These are phyloP conservation scores for Bipolaris bicolor DNA, from an alignment of 2,329 filamentous ascomycete genomes.

Conservation along the genomic window DNA sequence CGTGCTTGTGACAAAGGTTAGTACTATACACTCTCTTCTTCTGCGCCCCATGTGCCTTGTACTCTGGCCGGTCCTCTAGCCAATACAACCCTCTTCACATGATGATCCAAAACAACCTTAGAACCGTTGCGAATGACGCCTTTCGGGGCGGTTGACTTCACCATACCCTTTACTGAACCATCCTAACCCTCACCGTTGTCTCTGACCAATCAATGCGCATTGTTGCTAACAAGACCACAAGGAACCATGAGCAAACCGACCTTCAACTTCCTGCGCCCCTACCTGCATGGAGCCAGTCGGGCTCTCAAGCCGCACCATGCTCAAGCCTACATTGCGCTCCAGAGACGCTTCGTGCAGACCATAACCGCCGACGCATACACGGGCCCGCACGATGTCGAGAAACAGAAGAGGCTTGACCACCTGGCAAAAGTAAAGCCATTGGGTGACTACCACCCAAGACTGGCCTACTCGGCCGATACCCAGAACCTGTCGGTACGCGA, in stretches of 20 bases:
- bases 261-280: slow-evolving; percentile 63
- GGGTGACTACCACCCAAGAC: slow-evolving; percentile 63
- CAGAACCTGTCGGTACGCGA: slow-evolving; percentile 33
- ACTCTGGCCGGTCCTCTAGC: not conserved
- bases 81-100: slow-evolving; percentile 17
- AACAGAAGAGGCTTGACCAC: slow-evolving; percentile 62
- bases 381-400: slow-evolving; percentile 52
- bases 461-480: slow-evolving; percentile 28
- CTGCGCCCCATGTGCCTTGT: not conserved
- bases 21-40: not conserved
- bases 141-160: slow-evolving; percentile 59
- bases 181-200: not conserved
- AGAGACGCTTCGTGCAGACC: slow-evolving; percentile 38
- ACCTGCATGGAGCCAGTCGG: slow-evolving; percentile 54
- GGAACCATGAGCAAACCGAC: slow-evolving; percentile 54
- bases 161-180: slow-evolving; percentile 46
- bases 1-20: slow-evolving; percentile 11
- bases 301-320: slow-evolving; percentile 53
- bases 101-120: slow-evolving; percentile 50
- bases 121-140: slow-evolving; percentile 74
- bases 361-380: slow-evolving; percentile 30
- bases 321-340: slow-evolving; percentile 57
- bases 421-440: slow-evolving; percentile 58
- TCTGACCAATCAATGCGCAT: slow-evolving; percentile 1
- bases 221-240: slow-evolving; percentile 47